Evolutionary conservation across 1,284 basidiomycete species (phyloP), one percentile per base, ranked within the genome.

Genomic region (Sutorius eximius): DNA sequence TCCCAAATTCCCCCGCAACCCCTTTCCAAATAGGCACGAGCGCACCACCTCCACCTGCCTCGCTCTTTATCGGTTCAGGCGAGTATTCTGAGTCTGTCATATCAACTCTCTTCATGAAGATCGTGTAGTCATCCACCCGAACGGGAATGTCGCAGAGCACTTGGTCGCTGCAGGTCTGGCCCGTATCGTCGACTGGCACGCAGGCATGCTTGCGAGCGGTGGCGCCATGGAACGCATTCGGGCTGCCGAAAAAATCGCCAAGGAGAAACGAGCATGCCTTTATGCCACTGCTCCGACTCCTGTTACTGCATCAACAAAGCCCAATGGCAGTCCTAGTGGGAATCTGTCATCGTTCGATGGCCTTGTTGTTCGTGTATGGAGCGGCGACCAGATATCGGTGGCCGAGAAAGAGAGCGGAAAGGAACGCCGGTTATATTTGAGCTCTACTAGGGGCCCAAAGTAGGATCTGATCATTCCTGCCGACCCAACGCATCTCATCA

Each of bases 121-220:
- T 42, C 22, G 13, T 46, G 12, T 38, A 89, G 87, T 93, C 12
- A 75, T 93, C 30, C 96, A 98, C 68, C 94, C 95, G 13, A 91
- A 88, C 29, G 95, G 96, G 18, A 96, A 98, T 72, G 91, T 99
- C 49, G 94, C 95, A 16, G 93, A 96, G 65, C 87, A 91, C 72
- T 79, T 99, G 45, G 85, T 95, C 18, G 82, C 82, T 3, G 85
- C 85, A 44, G 95, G 96, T 47, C 79, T 98, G 4, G 96, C 95
- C 12, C 89, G 93, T 56, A 83, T 97, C 50, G 90, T 98, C 56
- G 95, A 97, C 70, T 98, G 96, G 95, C 96, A 99, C 71, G 95
- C 95, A 13, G 96, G 95, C 33, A 91, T 98, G 81, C 84, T 99
- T 40, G 84, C 91, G 2, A 81, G 80, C 56, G 77, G 80, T 57